Percentiles rank a stretch among this genome's conserved stretches.
Evolutionary conservation across 805 yeast genomes (phyloP).

Genomic region (Diddensiella santjacobensis): DNA sequence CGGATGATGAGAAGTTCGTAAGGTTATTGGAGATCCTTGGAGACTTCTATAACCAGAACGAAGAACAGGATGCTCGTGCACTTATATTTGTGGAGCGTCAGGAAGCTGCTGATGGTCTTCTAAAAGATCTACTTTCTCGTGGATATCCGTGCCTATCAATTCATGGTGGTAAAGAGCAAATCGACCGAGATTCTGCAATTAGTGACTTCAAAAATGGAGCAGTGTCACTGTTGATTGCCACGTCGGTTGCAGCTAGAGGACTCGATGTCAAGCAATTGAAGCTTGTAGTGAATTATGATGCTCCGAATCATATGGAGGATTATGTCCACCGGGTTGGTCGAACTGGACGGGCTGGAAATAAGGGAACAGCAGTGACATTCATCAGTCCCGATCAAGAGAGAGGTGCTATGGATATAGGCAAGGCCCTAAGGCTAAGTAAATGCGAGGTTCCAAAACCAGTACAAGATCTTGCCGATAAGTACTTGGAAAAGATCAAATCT

Average conservation of each 20-base stretch:
- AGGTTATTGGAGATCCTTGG: slow-evolving; percentile 55
- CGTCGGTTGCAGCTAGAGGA: slow-evolving; percentile 94
- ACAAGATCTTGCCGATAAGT: slow-evolving; percentile 48
- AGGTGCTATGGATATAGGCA: slow-evolving; percentile 63
- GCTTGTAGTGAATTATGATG: slow-evolving; percentile 75
- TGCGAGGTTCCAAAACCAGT: slow-evolving; percentile 52
- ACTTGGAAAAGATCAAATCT: slow-evolving; percentile 55
- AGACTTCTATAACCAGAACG: slow-evolving; percentile 34
- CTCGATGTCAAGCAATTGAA: slow-evolving; percentile 84
- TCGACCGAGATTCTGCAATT: slow-evolving; percentile 73
- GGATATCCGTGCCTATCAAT: slow-evolving; percentile 63
- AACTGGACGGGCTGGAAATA: slow-evolving; percentile 86
- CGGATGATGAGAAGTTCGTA: slow-evolving; percentile 53
- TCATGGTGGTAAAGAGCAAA: slow-evolving; percentile 91
- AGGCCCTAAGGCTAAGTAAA: slow-evolving; percentile 60
- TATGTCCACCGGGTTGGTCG: slow-evolving; percentile 95
- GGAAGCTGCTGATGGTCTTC: slow-evolving; percentile 71
- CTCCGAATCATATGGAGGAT: slow-evolving; percentile 88
- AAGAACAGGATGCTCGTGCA: slow-evolving; percentile 37
- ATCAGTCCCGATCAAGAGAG: slow-evolving; percentile 59
- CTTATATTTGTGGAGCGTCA: slow-evolving; percentile 87
- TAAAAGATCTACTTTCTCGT: slow-evolving; percentile 47
- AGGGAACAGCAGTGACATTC: slow-evolving; percentile 74
- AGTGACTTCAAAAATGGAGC: slow-evolving; percentile 61
- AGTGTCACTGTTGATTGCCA: slow-evolving; percentile 68